Conservation (phyloP, 1,284 basidiomycete species). For the Peniophora sp. region DNA sequence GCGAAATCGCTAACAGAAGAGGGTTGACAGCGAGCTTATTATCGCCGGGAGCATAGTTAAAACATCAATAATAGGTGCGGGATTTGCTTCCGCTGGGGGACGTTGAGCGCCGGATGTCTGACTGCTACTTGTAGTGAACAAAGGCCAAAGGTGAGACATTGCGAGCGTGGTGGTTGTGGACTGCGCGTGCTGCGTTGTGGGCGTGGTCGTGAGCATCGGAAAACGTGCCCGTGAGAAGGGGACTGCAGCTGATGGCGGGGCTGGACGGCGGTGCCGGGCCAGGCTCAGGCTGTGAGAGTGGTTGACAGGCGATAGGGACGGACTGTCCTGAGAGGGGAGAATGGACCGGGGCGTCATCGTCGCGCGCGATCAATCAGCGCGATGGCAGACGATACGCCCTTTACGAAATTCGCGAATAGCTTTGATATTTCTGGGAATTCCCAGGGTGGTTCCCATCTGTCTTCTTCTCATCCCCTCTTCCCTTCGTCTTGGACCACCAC, state of each 20-base stretch:
- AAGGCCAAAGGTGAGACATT: not conserved
- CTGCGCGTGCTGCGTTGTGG: conserved; percentile 7
- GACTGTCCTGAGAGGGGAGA: not conserved
- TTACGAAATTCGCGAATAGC: not conserved
- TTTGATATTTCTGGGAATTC: not conserved
- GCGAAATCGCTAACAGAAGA: not conserved
- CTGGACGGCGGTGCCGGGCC: not conserved
- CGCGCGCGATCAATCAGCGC: not conserved
- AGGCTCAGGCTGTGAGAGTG: not conserved
- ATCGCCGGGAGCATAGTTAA: not conserved
- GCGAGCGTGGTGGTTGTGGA: no score
- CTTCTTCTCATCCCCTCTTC: not conserved
- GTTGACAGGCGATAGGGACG: conserved; percentile 7
- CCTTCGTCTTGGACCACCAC: not conserved
- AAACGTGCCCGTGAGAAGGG: no score
- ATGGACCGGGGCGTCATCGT: not conserved
- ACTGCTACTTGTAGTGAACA: not conserved
- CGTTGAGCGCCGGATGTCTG: not conserved
- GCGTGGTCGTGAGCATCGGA: not conserved
- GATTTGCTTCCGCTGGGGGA: not conserved
- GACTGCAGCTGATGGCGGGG: not conserved
- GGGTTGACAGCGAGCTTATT: not conserved
- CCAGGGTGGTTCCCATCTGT: not conserved
- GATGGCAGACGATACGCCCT: not conserved
- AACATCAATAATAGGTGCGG: not conserved